Conservation (phyloP, 1,139 yeast genomes). For the Protomyces lactucae-debilis region DNA sequence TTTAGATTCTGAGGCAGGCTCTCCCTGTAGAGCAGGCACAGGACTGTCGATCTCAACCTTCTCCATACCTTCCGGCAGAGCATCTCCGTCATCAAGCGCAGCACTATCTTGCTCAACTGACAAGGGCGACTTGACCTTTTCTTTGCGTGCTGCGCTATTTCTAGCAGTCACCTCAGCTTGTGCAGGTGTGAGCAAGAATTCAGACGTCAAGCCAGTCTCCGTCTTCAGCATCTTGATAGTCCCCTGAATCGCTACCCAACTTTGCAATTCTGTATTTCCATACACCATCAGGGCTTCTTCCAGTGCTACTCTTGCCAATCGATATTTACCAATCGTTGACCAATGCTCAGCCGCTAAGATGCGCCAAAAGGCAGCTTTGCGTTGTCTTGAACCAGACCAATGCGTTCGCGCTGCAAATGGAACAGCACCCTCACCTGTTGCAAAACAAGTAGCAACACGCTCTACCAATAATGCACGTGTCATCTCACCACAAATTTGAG, state of each 20-base stretch:
- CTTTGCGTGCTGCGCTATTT: neutral
- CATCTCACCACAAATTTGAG: slow-evolving; percentile 15
- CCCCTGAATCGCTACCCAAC: slow-evolving; percentile 25
- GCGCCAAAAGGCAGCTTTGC: slow-evolving; percentile 78
- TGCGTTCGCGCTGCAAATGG: slow-evolving; percentile 3
- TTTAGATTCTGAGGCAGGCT: no score
- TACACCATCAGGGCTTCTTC: slow-evolving; percentile 9
- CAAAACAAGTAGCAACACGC: slow-evolving; percentile 31
- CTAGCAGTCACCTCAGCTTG: neutral
- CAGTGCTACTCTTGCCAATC: slow-evolving; percentile 12
- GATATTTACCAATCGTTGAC: slow-evolving; percentile 36
- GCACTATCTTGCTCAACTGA: neutral
- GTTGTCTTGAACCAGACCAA: slow-evolving; percentile 42
- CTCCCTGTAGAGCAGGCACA: no score
- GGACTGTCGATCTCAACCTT: neutral
- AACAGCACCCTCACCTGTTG: slow-evolving; percentile 26
- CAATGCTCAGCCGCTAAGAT: slow-evolving; percentile 73
- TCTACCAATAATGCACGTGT: slow-evolving; percentile 33
- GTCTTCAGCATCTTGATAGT: slow-evolving; percentile 13
- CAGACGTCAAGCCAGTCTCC: slow-evolving; percentile 20
- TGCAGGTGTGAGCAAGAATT: slow-evolving; percentile 13
- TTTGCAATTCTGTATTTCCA: neutral
- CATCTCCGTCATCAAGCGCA: neutral
- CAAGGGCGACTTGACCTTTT: neutral
- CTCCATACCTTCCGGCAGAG: neutral